Evolutionary conservation across 768 basidiomycete genomes (phyloP).

Genomic region (Tylopilus balloui): DNA sequence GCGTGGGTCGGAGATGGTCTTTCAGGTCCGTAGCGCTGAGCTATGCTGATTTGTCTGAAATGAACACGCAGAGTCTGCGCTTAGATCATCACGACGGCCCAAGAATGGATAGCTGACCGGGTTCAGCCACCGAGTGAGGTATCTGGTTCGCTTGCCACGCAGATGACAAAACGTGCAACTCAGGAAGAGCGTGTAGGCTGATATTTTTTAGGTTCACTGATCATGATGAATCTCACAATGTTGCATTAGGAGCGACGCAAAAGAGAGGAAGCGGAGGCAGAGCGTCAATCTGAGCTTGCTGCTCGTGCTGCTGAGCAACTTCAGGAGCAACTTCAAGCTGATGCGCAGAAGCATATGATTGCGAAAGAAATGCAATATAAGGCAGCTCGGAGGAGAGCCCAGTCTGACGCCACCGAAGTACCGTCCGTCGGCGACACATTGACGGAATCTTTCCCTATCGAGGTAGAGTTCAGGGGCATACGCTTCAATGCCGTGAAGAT

Average conservation of each 20-base stretch:
- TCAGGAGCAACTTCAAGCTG: slow-evolving; percentile 62
- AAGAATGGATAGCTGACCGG: slow-evolving; percentile 66
- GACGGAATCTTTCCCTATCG: slow-evolving; percentile 56
- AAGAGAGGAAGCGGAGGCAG: slow-evolving; percentile 53
- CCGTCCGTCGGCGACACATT: slow-evolving; percentile 46
- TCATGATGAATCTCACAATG: neutral
- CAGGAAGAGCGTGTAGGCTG: slow-evolving; percentile 60
- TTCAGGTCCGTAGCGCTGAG: slow-evolving; percentile 47
- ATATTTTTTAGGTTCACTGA: neutral
- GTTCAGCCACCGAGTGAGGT: slow-evolving; percentile 55
- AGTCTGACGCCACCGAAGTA: slow-evolving; percentile 67
- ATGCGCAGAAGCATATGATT: slow-evolving; percentile 49
- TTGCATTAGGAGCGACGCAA: slow-evolving; percentile 45
- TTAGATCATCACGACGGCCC: slow-evolving; percentile 61
- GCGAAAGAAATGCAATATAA: slow-evolving; percentile 48
- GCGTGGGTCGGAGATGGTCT: slow-evolving; percentile 73
- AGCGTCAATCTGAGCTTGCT: slow-evolving; percentile 46
- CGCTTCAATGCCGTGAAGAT: slow-evolving; percentile 62
- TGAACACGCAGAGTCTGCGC: neutral
- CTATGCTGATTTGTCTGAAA: neutral
- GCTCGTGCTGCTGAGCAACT: slow-evolving; percentile 54
- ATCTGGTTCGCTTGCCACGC: slow-evolving; percentile 65
- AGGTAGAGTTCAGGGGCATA: slow-evolving; percentile 56
- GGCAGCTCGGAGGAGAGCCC: slow-evolving; percentile 54
- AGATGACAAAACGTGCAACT: slow-evolving; percentile 72